Evolutionary conservation across 1,139 yeast species (phyloP).

Genomic region (Casaregolazyma lundiana): DNA sequence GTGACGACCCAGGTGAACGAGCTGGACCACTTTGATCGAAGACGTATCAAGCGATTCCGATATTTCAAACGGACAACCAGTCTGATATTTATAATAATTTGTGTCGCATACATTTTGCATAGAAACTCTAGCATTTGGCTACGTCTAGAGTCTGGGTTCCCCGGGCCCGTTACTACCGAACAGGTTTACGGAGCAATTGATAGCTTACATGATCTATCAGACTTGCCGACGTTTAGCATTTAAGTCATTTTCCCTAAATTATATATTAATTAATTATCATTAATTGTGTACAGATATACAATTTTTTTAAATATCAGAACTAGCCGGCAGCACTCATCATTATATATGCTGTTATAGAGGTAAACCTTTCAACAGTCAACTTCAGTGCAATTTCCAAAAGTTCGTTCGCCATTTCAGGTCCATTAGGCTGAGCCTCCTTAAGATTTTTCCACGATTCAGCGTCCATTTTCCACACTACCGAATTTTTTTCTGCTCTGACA

Average conservation of each 20-base stretch:
- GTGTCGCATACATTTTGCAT: neutral
- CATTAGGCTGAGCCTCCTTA: constrained; percentile 38
- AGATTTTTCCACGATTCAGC: constrained; percentile 43
- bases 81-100: neutral
- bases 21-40: constrained; percentile 24
- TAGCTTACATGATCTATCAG: neutral
- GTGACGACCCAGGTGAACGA: constrained; percentile 21
- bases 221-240: neutral
- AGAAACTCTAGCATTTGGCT: neutral
- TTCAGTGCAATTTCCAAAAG: constrained; percentile 60
- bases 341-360: constrained; percentile 32
- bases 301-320: neutral
- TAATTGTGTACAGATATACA: neutral
- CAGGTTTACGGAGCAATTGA: constrained; percentile 2
- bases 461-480: constrained; percentile 70
- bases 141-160: neutral
- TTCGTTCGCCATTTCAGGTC: constrained; percentile 61
- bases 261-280: neutral
- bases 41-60: constrained; percentile 26
- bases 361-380: constrained; percentile 68
- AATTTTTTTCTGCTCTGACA: constrained; percentile 45
- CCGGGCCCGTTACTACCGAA: neutral
- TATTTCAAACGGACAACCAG: constrained; percentile 17
- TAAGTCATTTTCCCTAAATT: neutral
- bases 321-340: constrained; percentile 18